Evolutionary conservation across 176 grass and related monocot species (phyloP).

Genomic region (Musa schizocarpa): DNA sequence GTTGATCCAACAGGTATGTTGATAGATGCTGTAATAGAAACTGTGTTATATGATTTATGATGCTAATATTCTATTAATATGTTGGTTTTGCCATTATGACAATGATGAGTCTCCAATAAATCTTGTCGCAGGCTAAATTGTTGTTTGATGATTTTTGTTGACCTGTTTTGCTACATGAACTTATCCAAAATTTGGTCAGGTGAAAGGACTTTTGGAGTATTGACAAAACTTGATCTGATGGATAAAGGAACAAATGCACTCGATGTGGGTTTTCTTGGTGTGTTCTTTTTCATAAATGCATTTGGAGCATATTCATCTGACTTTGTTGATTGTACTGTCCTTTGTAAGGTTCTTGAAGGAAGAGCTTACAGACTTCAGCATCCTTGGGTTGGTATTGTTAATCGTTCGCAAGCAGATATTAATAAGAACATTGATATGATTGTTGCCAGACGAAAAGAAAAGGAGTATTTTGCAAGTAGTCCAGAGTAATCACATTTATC

Average conservation of each 20-base stretch:
- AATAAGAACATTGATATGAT: constrained; percentile 81
- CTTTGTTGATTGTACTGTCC: background rate
- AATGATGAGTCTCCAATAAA: background rate
- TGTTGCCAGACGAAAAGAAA: constrained; percentile 64
- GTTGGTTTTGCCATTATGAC: background rate
- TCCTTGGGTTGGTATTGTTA: constrained; percentile 88
- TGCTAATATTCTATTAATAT: no score
- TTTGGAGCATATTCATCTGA: background rate
- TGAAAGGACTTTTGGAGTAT: constrained; percentile 75
- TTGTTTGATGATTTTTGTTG: background rate
- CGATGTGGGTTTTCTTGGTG: constrained; percentile 33
- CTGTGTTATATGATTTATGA: background rate
- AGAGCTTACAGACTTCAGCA: constrained; percentile 71
- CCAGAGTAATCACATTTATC: constrained; percentile 71
- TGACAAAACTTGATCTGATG: constrained; percentile 91
- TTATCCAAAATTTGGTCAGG: constrained; percentile 38
- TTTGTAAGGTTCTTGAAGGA: constrained; percentile 74
- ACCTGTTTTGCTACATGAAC: background rate
- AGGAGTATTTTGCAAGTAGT: constrained; percentile 70
- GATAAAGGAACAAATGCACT: constrained; percentile 84
- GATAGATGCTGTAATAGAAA: background rate
- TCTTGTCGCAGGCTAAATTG: background rate
- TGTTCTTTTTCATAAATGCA: background rate
- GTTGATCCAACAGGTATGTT: constrained; percentile 68
- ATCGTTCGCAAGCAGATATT: constrained; percentile 86